A percentile compares a stretch with the other conserved stretches of the same genome.
These are phyloP conservation scores for Dactylis glomerata DNA, from an alignment of 176 grass and related monocot genomes.

Conservation along the genomic window DNA sequence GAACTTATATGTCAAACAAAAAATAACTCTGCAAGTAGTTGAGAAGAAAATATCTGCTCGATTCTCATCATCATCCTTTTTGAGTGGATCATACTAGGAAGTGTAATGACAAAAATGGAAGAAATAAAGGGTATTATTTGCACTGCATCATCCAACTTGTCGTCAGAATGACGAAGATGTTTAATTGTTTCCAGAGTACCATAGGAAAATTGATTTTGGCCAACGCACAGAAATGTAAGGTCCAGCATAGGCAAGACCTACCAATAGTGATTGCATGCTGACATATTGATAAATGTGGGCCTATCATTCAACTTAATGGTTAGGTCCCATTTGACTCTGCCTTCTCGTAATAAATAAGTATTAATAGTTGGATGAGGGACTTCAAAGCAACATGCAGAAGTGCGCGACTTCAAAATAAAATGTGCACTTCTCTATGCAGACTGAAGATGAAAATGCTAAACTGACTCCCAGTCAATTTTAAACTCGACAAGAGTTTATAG, in stretches of 20 bases:
- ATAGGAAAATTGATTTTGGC: neutral
- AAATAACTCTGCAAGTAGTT: neutral
- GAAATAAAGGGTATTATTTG: neutral
- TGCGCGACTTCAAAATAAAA: neutral
- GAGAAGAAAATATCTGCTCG: neutral
- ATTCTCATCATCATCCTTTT: neutral
- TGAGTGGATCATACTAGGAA: neutral
- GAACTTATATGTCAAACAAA: neutral
- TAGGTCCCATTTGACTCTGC: neutral
- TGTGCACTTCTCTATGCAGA: neutral
- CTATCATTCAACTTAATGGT: neutral
- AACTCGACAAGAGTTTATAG: too few relatives aligned
- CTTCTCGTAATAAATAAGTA: neutral
- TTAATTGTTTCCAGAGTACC: neutral
- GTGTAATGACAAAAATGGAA: neutral
- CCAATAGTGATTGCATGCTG: neutral
- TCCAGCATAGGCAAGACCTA: neutral
- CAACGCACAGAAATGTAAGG: neutral
- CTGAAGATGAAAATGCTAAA: neutral
- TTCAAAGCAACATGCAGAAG: neutral
- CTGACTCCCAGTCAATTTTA: neutral
- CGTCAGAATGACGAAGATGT: neutral
- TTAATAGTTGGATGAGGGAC: neutral
- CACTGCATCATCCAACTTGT: neutral
- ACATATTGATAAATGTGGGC: neutral